Base-by-base conservation (phyloP, 805 yeast genomes). In the Teunomyces cretensis region DNA sequence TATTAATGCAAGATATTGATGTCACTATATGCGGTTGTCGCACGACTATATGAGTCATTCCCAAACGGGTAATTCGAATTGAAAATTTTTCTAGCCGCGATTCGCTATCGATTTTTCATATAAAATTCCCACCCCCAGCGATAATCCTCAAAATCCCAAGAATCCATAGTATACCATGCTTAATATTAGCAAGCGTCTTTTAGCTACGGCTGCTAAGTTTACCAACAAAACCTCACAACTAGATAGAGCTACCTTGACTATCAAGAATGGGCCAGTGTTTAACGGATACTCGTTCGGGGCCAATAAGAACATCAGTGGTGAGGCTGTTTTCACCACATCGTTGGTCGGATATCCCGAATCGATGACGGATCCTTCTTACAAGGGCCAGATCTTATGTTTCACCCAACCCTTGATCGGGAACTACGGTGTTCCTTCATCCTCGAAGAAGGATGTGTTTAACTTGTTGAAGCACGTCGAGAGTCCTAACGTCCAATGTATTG, bases 271-370 rank as follows among this genome's bases (percentile, higher is more conserved):
- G 14, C 97, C 97, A 15, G 84, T 88, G 27, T 89, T 89, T 74
- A 82, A 80, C 58, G 99, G 99, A 33, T 85, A 81, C 64, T 92
- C 98, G 0, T 95, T 94, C 61, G 99, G 99, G 61, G 96, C 98
- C 35, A 83, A 89, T 66, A 86, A 85, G 54, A 88, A 91, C 52
- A 81, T 89, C 50, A 84, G 95, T 48, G 99, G 99, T 52, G 99
- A 94, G 69, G 96, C 97, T 26, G 99, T 95, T 37, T 94, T 94
- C 75, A 89, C 97, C 39, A 95, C 99, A 28, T 94, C 97, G 6
- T 77, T 95, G 67, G 99, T 94, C 9, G 99, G 99, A 14, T 94
- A 94, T 69, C 98, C 99, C 13, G 99, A 94, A 68, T 88, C 97
- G 7, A 90, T 94, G 95, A 94, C 99, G 16, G 99, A 94, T 68